Evolutionary conservation across 495 filamentous ascomycete species (phyloP).

Genomic region (Xylaria curta): DNA sequence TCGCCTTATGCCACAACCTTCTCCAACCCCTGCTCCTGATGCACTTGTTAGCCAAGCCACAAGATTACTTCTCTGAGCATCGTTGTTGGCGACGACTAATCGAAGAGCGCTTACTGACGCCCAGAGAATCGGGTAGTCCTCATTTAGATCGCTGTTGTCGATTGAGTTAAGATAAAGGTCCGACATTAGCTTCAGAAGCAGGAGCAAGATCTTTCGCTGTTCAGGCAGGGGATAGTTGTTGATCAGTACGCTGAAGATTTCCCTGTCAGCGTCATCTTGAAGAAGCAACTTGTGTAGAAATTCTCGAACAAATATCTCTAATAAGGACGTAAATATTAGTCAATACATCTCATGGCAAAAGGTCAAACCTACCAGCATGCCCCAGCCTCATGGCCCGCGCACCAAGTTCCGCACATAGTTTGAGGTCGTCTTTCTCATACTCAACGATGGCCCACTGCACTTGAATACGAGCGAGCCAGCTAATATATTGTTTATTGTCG

Average conservation of each 20-base stretch:
- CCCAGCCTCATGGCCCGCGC: constrained; percentile 73
- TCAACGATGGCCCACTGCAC: constrained; percentile 54
- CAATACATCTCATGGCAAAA: neutral
- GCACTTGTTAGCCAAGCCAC: constrained; percentile 71
- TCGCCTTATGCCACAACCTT: constrained; percentile 66
- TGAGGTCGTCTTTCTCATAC: constrained; percentile 50
- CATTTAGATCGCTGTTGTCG: constrained; percentile 38
- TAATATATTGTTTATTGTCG: constrained; percentile 65
- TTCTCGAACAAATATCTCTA: constrained; percentile 63
- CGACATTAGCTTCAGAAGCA: constrained; percentile 65
- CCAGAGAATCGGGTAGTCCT: constrained; percentile 47
- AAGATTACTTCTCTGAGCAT: constrained; percentile 57
- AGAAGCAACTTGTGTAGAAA: constrained; percentile 56
- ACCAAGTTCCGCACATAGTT: constrained; percentile 65
- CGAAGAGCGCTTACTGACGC: constrained; percentile 56
- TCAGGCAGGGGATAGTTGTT: constrained; percentile 58
- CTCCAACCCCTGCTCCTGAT: constrained; percentile 69
- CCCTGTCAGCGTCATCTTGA: constrained; percentile 36
- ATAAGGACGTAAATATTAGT: constrained; percentile 25
- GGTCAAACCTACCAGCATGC: constrained; percentile 65
- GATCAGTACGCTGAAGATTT: constrained; percentile 52
- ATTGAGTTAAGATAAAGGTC: constrained; percentile 55
- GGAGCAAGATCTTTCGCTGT: constrained; percentile 63
- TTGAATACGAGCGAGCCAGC: constrained; percentile 78
- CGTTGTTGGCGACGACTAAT: constrained; percentile 43